A percentile compares a stretch with the other conserved stretches of the same genome.
phyloP scores from a whole-genome alignment of 1,284 basidiomycete species.

The Peniophora sp. region DNA sequence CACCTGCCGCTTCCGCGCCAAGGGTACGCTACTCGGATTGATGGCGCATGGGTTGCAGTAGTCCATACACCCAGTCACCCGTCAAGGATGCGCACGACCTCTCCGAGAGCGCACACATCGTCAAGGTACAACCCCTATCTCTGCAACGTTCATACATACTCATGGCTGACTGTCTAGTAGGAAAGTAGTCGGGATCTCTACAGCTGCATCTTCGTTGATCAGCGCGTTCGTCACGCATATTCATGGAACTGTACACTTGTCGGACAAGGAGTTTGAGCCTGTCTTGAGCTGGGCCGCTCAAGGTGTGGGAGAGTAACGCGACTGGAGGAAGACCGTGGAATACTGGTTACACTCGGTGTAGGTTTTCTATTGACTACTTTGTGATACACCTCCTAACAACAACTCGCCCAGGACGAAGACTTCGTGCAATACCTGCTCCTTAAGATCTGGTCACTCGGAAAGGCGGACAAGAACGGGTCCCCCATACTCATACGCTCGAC shows the following conservation, averaged over 20 bases:
- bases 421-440: slow-evolving; percentile 66
- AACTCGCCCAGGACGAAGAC: slow-evolving; percentile 73
- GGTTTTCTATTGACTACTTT: slow-evolving; percentile 19
- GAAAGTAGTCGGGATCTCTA: slow-evolving; percentile 67
- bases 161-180: no score
- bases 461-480: slow-evolving; percentile 62
- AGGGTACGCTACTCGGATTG: slow-evolving; percentile 14
- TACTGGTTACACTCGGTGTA: slow-evolving; percentile 82
- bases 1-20: slow-evolving; percentile 28
- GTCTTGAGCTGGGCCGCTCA: slow-evolving; percentile 74
- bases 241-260: slow-evolving; percentile 69
- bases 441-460: slow-evolving; percentile 85
- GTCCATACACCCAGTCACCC: slow-evolving; percentile 68
- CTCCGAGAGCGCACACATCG: slow-evolving; percentile 63
- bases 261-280: slow-evolving; percentile 71
- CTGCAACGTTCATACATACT: no score
- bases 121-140: slow-evolving; percentile 48
- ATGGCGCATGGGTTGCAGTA: slow-evolving; percentile 63
- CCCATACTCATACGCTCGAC: slow-evolving; percentile 71
- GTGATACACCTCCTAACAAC: slow-evolving; percentile 9
- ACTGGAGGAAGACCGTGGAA: slow-evolving; percentile 70
- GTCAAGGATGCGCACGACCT: slow-evolving; percentile 80
- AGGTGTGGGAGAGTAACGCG: slow-evolving; percentile 70
- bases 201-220: slow-evolving; percentile 49
- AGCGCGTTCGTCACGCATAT: slow-evolving; percentile 75